phyloP scores from a whole-genome alignment of 306 rosid genomes.

The Citrullus amarus region DNA sequence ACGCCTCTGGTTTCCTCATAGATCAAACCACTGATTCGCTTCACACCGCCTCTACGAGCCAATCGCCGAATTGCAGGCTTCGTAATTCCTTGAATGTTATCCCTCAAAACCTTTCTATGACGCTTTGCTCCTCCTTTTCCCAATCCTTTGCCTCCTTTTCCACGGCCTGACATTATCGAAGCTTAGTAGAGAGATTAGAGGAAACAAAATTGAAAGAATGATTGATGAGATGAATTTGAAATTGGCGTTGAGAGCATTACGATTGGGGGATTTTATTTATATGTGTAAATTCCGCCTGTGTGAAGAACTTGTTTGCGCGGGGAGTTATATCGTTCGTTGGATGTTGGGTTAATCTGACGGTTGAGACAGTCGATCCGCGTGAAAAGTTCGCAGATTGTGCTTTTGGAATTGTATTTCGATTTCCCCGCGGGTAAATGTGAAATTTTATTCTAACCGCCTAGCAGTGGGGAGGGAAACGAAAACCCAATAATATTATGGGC shows the following conservation, averaged over 20 bases:
- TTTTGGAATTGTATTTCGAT: not conserved
- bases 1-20: not conserved
- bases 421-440: not conserved
- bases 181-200: not conserved
- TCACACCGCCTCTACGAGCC: conserved; percentile 1
- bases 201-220: no score
- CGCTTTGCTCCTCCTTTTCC: not conserved
- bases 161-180: not conserved
- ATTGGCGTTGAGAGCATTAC: no score
- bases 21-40: not conserved
- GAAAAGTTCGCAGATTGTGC: not conserved
- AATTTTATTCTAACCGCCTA: not conserved
- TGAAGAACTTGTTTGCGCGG: not conserved
- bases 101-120: not conserved
- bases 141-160: not conserved
- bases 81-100: not conserved
- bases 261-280: not conserved
- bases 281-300: not conserved
- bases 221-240: no score
- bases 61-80: not conserved
- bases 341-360: not conserved
- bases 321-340: not conserved
- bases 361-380: not conserved
- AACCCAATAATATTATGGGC: not conserved
- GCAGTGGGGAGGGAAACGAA: not conserved